phyloP scores from a whole-genome alignment of 75 land plant genomes.

The Isoetes taiwanensis region DNA sequence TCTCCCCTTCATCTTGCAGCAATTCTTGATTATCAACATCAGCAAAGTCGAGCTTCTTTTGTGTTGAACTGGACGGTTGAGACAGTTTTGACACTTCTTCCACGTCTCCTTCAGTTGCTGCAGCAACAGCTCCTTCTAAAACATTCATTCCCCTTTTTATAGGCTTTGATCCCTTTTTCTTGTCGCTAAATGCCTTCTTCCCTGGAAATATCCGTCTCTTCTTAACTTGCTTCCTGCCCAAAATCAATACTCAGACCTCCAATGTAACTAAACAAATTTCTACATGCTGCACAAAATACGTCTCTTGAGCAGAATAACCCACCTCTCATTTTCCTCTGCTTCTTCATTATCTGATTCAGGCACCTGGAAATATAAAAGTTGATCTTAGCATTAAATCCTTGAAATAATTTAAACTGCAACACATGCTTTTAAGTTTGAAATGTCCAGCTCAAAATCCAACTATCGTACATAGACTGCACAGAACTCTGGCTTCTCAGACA shows the following conservation, averaged over 20 bases:
- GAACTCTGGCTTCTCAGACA: too few relatives aligned
- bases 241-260: too few relatives aligned
- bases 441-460: too few relatives aligned
- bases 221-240: conserved; percentile 31
- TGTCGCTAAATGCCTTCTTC: conserved; percentile 19
- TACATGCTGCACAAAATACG: neutral
- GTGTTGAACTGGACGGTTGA: too few relatives aligned
- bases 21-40: conserved; percentile 11
- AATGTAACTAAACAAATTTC: neutral
- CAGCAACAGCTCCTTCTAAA: conserved; percentile 22
- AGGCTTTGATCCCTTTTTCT: conserved; percentile 36
- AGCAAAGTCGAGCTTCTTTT: neutral
- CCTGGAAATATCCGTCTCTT: conserved; percentile 55
- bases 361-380: conserved; percentile 32
- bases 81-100: too few relatives aligned
- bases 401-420: too few relatives aligned
- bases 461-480: too few relatives aligned
- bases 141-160: conserved; percentile 41
- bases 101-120: neutral
- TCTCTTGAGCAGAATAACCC: neutral
- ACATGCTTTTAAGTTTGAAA: too few relatives aligned
- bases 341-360: conserved; percentile 63
- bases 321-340: conserved; percentile 55
- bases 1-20: conserved; percentile 44
- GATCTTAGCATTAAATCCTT: neutral